Base-by-base conservation (phyloP, 345 rosid genomes). In the Durio zibethinus region DNA sequence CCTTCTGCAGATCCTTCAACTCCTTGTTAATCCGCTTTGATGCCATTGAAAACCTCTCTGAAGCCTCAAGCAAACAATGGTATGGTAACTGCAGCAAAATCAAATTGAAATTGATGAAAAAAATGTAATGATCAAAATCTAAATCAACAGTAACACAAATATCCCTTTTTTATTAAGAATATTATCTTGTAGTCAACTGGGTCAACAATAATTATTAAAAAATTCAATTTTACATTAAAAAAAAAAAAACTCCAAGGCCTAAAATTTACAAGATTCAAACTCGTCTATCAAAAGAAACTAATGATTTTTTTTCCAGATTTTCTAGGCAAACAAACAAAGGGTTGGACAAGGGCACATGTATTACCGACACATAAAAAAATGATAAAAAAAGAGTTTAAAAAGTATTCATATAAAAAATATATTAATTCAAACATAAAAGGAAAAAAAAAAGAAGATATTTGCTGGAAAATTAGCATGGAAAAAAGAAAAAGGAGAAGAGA, bases 11-110 rank as follows among this genome's bases (percentile, higher is more conserved):
- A 79, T 90, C 94, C 84, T 73, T 90, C 86, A 88, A 86, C 83
- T 90, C 94, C 86, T 86, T 90, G 86, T 84, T 89, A 80, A 90
- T 90, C 77, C 94, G 77, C 81, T 85, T 89, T 33, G 90, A 84
- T 72, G 92, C 94, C 94, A 91, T 84, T 53, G 75, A 72, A 64
- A 70, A 0, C 7, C 56, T 0, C 48, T 43, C 36, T 33, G 65
- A 65, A 42, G n/a, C 27, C 73, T 43, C 16, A 16, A 67, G 6
- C 53, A 42, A 25, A 23, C 3, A 42, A 42, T 23, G 5, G 52
- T 18, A 12, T 40, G 31, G 31, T 21, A 72, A 75, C 87, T 86
- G 82, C 83, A 83, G 33, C 7, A 54, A 52, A 72, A 60, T 27
- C 4, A 42, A 8, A 29, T 9, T n/a, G 2, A 33, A 67, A 40